phyloP scores from a whole-genome alignment of 1,284 basidiomycete genomes.

The Fomitopsis schrenkii region DNA sequence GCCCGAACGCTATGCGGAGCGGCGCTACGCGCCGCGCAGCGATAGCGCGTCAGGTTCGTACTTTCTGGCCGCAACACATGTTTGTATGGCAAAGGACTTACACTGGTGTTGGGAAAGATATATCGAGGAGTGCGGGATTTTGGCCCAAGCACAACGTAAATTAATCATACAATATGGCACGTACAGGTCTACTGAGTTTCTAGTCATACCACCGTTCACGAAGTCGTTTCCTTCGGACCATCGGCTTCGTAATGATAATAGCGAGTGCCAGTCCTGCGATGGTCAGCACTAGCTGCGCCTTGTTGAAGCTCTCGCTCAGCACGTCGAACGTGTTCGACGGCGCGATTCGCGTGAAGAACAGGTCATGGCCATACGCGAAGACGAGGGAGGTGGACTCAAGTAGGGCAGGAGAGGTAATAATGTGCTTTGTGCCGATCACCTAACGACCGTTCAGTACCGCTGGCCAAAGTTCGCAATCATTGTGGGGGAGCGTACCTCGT shows the following conservation, averaged over 20 bases:
- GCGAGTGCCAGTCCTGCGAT: constrained; percentile 69
- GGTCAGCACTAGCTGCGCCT: constrained; percentile 86
- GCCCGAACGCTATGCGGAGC: too few relatives aligned
- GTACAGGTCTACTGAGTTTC: constrained; percentile 24
- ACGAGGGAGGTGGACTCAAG: constrained; percentile 93
- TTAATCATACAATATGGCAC: too few relatives aligned
- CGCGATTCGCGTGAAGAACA: constrained; percentile 80
- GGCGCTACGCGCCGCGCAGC: too few relatives aligned
- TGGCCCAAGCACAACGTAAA: too few relatives aligned
- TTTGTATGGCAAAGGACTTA: too few relatives aligned
- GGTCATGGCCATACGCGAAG: constrained; percentile 82
- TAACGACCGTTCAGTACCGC: constrained; percentile 24
- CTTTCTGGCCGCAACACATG: too few relatives aligned
- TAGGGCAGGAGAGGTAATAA: constrained; percentile 77
- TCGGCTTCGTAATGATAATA: constrained; percentile 73
- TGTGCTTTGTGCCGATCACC: constrained; percentile 63
- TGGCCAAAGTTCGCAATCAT: background rate
- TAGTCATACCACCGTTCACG: constrained; percentile 60
- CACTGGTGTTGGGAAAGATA: too few relatives aligned
- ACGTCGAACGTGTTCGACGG: constrained; percentile 93
- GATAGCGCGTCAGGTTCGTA: too few relatives aligned
- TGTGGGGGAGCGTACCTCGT: constrained; percentile 46
- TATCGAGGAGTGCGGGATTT: too few relatives aligned
- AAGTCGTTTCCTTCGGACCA: constrained; percentile 62
- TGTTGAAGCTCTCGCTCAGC: constrained; percentile 91